Evolutionary conservation across 805 yeast species (phyloP).

Genomic region (Allodekkera sacchari): DNA sequence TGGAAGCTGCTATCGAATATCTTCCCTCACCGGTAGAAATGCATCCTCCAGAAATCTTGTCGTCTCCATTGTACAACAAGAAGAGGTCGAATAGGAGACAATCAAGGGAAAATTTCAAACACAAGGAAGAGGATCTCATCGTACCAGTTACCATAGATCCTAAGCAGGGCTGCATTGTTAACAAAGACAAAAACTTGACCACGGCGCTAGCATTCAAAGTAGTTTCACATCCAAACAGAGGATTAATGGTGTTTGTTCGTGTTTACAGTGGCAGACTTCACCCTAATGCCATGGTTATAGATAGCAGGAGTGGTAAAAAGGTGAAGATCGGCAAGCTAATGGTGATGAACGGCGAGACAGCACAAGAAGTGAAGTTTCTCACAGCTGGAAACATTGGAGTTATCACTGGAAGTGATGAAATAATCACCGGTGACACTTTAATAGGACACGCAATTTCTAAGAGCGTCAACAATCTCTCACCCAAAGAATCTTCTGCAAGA

Average conservation of each 20-base stretch:
- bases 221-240: slow-evolving; percentile 73
- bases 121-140: slow-evolving; percentile 7
- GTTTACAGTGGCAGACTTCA: slow-evolving; percentile 77
- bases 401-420: slow-evolving; percentile 60
- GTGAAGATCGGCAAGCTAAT: slow-evolving; percentile 61
- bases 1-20: slow-evolving; percentile 73
- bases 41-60: slow-evolving; percentile 42
- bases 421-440: slow-evolving; percentile 87
- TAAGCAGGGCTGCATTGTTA: slow-evolving; percentile 40
- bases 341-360: slow-evolving; percentile 82
- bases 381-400: slow-evolving; percentile 88
- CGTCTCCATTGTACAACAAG: slow-evolving; percentile 3
- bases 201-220: slow-evolving; percentile 90
- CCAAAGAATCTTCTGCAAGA: slow-evolving; percentile 36
- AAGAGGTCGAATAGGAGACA: slow-evolving; percentile 16
- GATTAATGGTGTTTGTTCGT: slow-evolving; percentile 76
- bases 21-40: slow-evolving; percentile 77
- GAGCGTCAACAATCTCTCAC: slow-evolving; percentile 21
- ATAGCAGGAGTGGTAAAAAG: slow-evolving; percentile 61
- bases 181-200: slow-evolving; percentile 51
- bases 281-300: slow-evolving; percentile 53
- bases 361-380: slow-evolving; percentile 59
- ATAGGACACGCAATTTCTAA: slow-evolving; percentile 51
- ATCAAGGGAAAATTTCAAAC: slow-evolving; percentile 8
- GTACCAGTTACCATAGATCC: slow-evolving; percentile 32